A percentile compares a stretch with the other conserved stretches of the same genome.
Evolutionary conservation across 2,329 filamentous ascomycete species (phyloP).

Genomic region (Claviceps sp.): DNA sequence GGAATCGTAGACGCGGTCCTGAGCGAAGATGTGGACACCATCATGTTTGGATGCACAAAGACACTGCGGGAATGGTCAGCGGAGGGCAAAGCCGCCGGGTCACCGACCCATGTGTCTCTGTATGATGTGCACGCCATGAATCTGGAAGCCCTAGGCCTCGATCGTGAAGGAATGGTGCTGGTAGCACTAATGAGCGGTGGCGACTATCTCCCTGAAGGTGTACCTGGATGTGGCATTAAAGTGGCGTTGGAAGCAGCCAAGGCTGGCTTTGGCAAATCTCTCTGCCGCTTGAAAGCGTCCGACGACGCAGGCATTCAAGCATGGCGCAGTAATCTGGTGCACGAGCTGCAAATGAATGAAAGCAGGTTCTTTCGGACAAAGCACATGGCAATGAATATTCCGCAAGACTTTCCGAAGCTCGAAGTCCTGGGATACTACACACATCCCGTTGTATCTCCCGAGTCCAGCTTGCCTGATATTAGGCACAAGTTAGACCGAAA

Average conservation of each 20-base stretch:
- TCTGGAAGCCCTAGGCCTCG: conserved; percentile 45
- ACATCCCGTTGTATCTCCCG: conserved; percentile 67
- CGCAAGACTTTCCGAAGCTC: conserved; percentile 65
- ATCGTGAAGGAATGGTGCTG: conserved; percentile 81
- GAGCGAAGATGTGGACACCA: conserved; percentile 90
- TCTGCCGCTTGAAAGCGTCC: conserved; percentile 51
- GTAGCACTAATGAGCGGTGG: conserved; percentile 92
- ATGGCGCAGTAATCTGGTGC: conserved; percentile 61
- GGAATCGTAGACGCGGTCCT: conserved; percentile 86
- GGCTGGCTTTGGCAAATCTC: conserved; percentile 68
- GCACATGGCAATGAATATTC: conserved; percentile 62
- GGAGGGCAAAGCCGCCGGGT: conserved; percentile 50
- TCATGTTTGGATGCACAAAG: conserved; percentile 85
- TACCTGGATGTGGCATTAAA: conserved; percentile 77
- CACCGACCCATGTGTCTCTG: conserved; percentile 73
- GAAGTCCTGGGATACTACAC: conserved; percentile 80
- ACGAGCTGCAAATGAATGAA: conserved; percentile 74
- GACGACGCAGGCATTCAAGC: conserved; percentile 45
- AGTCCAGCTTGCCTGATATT: conserved; percentile 25
- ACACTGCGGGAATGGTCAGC: conserved; percentile 76
- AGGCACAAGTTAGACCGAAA: conserved; percentile 13
- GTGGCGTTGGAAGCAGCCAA: conserved; percentile 80
- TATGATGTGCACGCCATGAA: conserved; percentile 52
- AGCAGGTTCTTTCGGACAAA: conserved; percentile 65
- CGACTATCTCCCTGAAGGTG: conserved; percentile 81